These are phyloP conservation scores for Mycothermus thermophilus DNA, from an alignment of 495 filamentous ascomycete species.

Conservation along the genomic window DNA sequence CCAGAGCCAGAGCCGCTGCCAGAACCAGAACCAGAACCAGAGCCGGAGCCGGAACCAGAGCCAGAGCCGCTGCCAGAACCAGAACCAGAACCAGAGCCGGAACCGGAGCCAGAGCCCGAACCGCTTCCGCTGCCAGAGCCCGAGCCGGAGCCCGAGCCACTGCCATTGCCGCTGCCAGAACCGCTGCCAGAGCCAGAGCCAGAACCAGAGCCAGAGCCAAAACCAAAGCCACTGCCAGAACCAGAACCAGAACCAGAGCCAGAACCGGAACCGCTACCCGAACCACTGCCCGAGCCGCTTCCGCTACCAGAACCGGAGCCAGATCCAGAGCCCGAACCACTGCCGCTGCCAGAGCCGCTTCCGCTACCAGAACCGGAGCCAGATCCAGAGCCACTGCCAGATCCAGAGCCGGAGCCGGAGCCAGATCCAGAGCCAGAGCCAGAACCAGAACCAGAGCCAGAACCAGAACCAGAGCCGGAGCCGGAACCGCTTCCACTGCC, in stretches of 20 bases:
- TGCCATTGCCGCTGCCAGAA: not conserved
- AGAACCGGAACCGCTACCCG: not conserved
- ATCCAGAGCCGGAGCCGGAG: not conserved
- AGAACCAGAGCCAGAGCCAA: not conserved
- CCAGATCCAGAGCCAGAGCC: not conserved
- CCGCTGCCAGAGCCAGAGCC: not conserved
- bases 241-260: not conserved
- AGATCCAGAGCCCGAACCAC: too few species aligned
- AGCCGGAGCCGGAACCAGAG: not conserved
- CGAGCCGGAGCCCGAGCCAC: not conserved
- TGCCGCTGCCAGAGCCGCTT: not conserved
- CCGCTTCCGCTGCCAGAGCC: not conserved
- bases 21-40: not conserved
- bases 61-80: not conserved
- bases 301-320: not conserved
- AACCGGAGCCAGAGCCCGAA: not conserved
- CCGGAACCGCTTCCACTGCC: not conserved
- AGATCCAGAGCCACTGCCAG: not conserved
- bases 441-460: too few species aligned
- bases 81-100: too few species aligned
- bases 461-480: too few species aligned
- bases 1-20: not conserved
- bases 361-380: not conserved
- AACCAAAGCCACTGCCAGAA: not conserved
- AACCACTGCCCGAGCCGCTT: not conserved